Conservation (phyloP, 176 grass and related monocot genomes). For the Raddia distichophylla region DNA sequence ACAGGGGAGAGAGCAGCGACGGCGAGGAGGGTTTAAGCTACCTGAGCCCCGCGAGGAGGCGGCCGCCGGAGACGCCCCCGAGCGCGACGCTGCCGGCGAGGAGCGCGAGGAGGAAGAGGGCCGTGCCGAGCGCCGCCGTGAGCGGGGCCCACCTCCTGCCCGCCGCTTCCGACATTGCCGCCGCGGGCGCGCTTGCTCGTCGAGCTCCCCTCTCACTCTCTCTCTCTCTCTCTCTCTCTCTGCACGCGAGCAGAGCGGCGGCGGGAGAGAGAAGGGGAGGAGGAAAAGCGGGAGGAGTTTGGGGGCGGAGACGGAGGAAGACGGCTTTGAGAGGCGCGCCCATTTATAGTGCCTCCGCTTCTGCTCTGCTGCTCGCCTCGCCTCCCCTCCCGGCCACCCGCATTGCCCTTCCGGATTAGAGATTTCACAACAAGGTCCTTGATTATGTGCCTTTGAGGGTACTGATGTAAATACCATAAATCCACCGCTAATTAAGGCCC, state of each 20-base stretch:
- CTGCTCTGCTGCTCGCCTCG: background rate
- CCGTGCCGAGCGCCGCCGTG: constrained; percentile 27
- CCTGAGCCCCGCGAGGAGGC: constrained; percentile 39
- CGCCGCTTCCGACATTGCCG: constrained; percentile 35
- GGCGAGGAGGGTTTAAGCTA: background rate
- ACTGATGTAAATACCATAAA: accelerated
- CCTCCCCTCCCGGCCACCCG: background rate
- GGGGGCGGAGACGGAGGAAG: background rate
- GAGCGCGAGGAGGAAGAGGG: constrained; percentile 43
- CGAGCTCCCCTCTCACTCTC: background rate
- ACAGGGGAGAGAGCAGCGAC: background rate
- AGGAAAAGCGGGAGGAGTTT: background rate
- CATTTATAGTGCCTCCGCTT: constrained; percentile 48
- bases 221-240: background rate
- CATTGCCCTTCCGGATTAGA: background rate
- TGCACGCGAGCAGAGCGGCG: background rate
- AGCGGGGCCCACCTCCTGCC: constrained; percentile 19
- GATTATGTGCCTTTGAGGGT: accelerated
- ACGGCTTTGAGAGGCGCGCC: constrained; percentile 46
- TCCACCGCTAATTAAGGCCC: accelerated
- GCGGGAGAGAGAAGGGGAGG: background rate
- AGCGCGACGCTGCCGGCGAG: constrained; percentile 30
- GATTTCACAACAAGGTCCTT: accelerated
- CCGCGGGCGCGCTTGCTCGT: background rate
- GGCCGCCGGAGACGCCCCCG: constrained; percentile 26